A percentile compares a stretch with the other conserved stretches of the same genome.
These are phyloP conservation scores for Hibiscus mutabilis DNA, from an alignment of 345 rosid genomes.

Conservation along the genomic window DNA sequence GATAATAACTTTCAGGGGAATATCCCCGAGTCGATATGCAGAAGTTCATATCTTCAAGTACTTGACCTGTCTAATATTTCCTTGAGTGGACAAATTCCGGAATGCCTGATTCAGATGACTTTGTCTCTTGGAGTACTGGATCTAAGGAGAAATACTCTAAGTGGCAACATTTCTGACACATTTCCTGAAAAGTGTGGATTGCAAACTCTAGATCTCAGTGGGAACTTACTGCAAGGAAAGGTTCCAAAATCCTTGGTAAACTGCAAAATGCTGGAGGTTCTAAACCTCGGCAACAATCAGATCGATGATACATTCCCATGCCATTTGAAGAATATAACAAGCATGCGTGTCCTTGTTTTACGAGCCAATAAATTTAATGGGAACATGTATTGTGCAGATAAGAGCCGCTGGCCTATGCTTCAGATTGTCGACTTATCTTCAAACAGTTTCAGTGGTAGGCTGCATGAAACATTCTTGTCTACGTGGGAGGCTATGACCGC, in stretches of 20 bases:
- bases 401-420: not conserved
- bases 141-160: conserved; percentile 1
- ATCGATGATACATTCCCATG: conserved; percentile 33
- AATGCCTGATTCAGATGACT: conserved; percentile 12
- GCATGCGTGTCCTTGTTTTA: conserved; percentile 33
- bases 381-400: not conserved
- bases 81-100: conserved; percentile 26
- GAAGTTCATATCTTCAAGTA: conserved; percentile 6
- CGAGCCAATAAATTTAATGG: conserved; percentile 29
- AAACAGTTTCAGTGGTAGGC: not conserved
- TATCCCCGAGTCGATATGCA: conserved; percentile 35
- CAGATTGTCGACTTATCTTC: not conserved
- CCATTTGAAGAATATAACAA: conserved; percentile 20
- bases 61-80: conserved; percentile 38
- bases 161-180: conserved; percentile 9
- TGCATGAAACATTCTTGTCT: not conserved
- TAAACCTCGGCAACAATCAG: conserved; percentile 31
- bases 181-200: conserved; percentile 13
- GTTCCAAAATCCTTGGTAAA: conserved; percentile 26
- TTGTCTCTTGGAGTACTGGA: conserved; percentile 1
- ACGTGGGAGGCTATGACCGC: not conserved
- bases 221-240: conserved; percentile 25
- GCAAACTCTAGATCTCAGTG: conserved; percentile 32
- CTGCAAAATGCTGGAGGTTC: conserved; percentile 26
- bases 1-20: conserved; percentile 22